Evolutionary conservation across 306 rosid species (phyloP).

Genomic region (Betula pendula): DNA sequence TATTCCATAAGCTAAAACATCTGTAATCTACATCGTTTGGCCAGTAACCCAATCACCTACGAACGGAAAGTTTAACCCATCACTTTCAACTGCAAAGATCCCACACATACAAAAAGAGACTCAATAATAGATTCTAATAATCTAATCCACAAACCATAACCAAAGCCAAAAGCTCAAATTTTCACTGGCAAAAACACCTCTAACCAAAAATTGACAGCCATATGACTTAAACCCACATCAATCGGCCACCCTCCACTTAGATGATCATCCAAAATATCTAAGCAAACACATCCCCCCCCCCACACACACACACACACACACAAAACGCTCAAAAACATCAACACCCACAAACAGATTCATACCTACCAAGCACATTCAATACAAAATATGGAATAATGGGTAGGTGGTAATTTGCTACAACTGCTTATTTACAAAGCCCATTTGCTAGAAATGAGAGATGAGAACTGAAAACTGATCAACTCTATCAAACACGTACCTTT

Average conservation of each 20-base stretch:
- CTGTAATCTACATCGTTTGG: conserved; percentile 1
- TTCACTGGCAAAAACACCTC: background rate
- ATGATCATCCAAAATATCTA: conserved; percentile 22
- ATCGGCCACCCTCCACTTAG: conserved; percentile 5
- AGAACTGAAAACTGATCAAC: conserved; percentile 1
- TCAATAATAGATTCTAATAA: conserved; percentile 12
- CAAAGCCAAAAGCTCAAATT: conserved; percentile 4
- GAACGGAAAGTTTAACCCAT: conserved; percentile 8
- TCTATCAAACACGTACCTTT: conserved; percentile 21
- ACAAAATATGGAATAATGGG: background rate
- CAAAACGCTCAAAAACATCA: background rate
- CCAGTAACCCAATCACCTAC: background rate
- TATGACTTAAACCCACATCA: conserved; percentile 19
- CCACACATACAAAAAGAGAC: background rate
- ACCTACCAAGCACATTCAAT: conserved; percentile 24
- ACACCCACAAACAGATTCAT: conserved; percentile 32
- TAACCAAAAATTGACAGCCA: background rate
- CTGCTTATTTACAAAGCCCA: background rate
- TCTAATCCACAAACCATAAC: conserved; percentile 16
- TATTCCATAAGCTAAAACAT: conserved; percentile 1
- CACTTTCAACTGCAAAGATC: conserved; percentile 1
- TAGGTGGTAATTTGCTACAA: background rate
- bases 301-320: background rate
- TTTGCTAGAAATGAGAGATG: background rate
- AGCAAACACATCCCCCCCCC: background rate